A percentile compares a stretch with the other conserved stretches of the same genome.
phyloP scores from a whole-genome alignment of 2,329 filamentous ascomycete species.

The Pyrenochaeta sp. region DNA sequence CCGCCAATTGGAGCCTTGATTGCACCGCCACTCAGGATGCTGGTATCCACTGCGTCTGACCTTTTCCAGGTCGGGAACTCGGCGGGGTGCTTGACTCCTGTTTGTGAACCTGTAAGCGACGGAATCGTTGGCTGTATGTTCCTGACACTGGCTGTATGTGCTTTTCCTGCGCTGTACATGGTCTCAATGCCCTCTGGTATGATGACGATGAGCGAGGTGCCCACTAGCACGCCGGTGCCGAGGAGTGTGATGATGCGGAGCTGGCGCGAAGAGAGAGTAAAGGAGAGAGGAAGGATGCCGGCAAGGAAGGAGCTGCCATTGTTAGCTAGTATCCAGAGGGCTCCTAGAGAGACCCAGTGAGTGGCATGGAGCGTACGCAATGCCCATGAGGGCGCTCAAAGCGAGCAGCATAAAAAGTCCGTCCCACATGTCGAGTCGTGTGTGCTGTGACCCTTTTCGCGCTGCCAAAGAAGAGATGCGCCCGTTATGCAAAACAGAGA shows the following conservation, averaged over 20 bases:
- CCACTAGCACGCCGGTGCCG: constrained; percentile 92
- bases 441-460: constrained; percentile 13
- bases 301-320: constrained; percentile 84
- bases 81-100: constrained; percentile 31
- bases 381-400: constrained; percentile 71
- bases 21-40: constrained; percentile 22
- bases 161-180: constrained; percentile 67
- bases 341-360: not conserved
- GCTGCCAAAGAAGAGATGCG: constrained; percentile 24
- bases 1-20: constrained; percentile 29
- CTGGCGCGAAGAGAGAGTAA: constrained; percentile 86
- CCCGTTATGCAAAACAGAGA: constrained; percentile 21
- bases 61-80: constrained; percentile 33
- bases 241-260: constrained; percentile 89
- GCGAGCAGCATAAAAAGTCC: constrained; percentile 71
- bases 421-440: constrained; percentile 60
- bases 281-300: constrained; percentile 87
- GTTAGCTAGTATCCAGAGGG: constrained; percentile 17
- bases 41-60: constrained; percentile 24
- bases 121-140: constrained; percentile 37
- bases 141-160: constrained; percentile 32
- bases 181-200: constrained; percentile 97
- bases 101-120: constrained; percentile 36
- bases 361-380: constrained; percentile 60
- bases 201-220: constrained; percentile 94